These are phyloP conservation scores for Phenoliferia sp. DNA, from an alignment of 1,284 basidiomycete species.

Conservation along the genomic window DNA sequence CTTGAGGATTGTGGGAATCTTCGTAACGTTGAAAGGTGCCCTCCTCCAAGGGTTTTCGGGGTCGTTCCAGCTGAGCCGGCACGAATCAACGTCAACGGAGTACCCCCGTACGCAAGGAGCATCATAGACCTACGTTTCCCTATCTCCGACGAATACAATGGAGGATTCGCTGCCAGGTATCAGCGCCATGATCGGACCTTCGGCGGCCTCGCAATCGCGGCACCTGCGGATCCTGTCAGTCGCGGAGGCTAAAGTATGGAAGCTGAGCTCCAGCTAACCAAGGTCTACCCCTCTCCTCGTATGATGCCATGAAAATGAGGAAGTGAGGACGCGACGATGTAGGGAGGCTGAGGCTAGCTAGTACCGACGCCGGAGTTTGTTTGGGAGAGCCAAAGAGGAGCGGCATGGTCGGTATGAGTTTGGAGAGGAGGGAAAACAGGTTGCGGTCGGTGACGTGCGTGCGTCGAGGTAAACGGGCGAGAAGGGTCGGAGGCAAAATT, in stretches of 20 bases:
- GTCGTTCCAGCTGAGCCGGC: conserved; percentile 58
- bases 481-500: too few relatives aligned
- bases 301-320: not conserved
- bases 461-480: too few relatives aligned
- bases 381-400: not conserved
- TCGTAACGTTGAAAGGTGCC: conserved; percentile 57
- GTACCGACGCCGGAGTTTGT: not conserved
- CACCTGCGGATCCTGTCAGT: not conserved
- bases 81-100: not conserved
- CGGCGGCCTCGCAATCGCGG: not conserved
- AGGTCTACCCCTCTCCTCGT: not conserved
- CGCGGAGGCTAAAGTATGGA: not conserved
- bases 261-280: not conserved
- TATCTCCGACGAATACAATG: not conserved
- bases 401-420: not conserved
- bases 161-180: not conserved
- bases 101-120: not conserved
- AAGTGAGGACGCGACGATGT: not conserved
- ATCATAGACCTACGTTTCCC: not conserved
- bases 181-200: not conserved
- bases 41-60: conserved; percentile 59
- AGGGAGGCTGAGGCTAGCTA: not conserved
- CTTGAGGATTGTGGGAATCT: conserved; percentile 69
- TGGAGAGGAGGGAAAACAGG: too few relatives aligned
- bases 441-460: too few relatives aligned